phyloP scores from a whole-genome alignment of 2,329 filamentous ascomycete genomes.

The Tolypocladium sp. region DNA sequence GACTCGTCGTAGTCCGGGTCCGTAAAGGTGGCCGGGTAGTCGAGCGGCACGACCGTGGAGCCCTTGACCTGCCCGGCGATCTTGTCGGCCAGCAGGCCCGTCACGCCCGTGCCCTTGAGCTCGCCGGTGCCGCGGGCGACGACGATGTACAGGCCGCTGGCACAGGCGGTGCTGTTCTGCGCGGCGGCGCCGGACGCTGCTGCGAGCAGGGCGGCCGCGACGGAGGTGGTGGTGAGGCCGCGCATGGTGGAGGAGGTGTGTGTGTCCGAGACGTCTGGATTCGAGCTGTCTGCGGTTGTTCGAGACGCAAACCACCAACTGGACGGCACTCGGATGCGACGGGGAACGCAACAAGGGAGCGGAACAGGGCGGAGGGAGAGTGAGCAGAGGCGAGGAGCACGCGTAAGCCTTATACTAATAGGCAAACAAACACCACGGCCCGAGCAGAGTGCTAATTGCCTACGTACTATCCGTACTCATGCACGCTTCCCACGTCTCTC shows the following conservation, averaged over 20 bases:
- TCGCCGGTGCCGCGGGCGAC: conserved; percentile 29
- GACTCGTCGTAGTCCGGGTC: conserved; percentile 24
- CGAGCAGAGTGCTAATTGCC: background rate
- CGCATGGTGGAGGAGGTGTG: background rate
- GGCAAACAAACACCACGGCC: background rate
- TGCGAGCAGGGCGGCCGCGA: conserved; percentile 6
- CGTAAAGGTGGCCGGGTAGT: conserved; percentile 27
- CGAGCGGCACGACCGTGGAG: conserved; percentile 22
- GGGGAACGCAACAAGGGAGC: background rate
- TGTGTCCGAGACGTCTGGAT: background rate
- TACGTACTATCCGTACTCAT: background rate
- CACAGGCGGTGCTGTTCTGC: conserved; percentile 18
- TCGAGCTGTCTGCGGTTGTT: background rate
- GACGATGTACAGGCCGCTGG: conserved; percentile 28
- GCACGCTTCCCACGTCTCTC: background rate
- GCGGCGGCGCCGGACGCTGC: conserved; percentile 14
- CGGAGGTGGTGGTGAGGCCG: background rate
- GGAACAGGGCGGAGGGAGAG: background rate
- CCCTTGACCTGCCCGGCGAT: conserved; percentile 22
- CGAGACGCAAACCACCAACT: background rate
- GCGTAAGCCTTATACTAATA: background rate
- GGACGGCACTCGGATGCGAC: background rate
- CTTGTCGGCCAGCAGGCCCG: conserved; percentile 21
- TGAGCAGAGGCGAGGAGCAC: background rate
- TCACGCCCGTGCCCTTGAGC: conserved; percentile 20